Percentiles rank a stretch among this genome's conserved stretches.
Conservation (phyloP, 305 asterid species). For the Stenogyne calaminthoides region DNA sequence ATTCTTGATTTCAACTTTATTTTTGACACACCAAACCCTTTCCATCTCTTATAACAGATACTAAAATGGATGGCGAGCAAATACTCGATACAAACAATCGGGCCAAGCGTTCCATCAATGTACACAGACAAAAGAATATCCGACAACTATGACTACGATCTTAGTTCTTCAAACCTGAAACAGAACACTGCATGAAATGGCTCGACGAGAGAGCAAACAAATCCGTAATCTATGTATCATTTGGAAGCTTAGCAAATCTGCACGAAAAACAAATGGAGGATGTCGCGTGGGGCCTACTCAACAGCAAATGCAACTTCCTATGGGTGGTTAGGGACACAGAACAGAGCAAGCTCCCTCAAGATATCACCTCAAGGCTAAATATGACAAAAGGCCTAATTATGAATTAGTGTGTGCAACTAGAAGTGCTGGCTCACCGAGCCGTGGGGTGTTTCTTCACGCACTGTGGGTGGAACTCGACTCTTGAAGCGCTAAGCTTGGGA, state of each 20-base stretch:
- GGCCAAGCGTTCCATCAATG: slow-evolving; percentile 38
- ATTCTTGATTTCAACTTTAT: no score
- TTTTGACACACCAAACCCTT: no score
- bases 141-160: slow-evolving; percentile 28
- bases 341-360: no score
- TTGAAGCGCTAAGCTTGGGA: slow-evolving; percentile 39
- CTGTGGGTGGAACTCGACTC: no score
- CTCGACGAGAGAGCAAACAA: slow-evolving; percentile 26
- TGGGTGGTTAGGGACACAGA: no score
- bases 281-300: slow-evolving; percentile 27
- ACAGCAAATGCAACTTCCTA: slow-evolving; percentile 24
- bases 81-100: slow-evolving; percentile 33
- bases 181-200: slow-evolving; percentile 33
- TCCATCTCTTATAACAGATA: no score
- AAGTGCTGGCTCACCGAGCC: no score
- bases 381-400: no score
- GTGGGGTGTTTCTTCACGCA: no score
- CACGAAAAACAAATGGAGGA: slow-evolving; percentile 34
- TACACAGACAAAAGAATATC: slow-evolving; percentile 30
- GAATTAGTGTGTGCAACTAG: no score
- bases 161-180: slow-evolving; percentile 36
- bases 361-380: no score
- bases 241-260: slow-evolving; percentile 33
- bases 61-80: no score
- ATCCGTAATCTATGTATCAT: slow-evolving; percentile 39